These are phyloP conservation scores for Rehmannia glutinosa DNA, from an alignment of 257 asterid species.

Conservation along the genomic window DNA sequence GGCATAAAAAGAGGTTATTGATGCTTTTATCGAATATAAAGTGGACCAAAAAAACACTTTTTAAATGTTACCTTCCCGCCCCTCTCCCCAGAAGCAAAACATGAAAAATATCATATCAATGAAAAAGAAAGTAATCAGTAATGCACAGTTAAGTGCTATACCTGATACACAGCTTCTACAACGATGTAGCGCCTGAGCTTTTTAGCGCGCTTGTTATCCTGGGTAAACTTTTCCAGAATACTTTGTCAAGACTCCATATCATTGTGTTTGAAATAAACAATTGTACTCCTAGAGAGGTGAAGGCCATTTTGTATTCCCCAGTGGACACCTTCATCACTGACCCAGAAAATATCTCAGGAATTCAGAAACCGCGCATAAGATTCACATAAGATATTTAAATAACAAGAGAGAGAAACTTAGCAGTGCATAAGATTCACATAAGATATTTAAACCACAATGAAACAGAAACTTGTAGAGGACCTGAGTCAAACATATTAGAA, in stretches of 20 bases:
- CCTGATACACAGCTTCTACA: slow-evolving; percentile 89
- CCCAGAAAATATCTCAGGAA: background rate
- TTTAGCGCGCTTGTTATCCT: slow-evolving; percentile 60
- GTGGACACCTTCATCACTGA: slow-evolving; percentile 87
- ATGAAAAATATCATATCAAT: background rate
- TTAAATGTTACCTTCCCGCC: background rate
- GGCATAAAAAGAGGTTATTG: background rate
- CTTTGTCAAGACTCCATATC: too few species aligned
- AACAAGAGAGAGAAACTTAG: background rate
- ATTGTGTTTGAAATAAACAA: too few species aligned
- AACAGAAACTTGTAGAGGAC: too few species aligned
- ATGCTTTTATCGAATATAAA: background rate
- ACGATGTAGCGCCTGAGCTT: slow-evolving; percentile 79
- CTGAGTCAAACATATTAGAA: background rate
- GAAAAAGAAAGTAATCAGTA: background rate
- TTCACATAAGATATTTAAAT: background rate
- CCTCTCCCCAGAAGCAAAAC: background rate
- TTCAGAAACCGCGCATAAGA: background rate
- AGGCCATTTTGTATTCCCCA: too few species aligned
- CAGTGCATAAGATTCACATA: too few species aligned
- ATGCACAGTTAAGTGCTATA: slow-evolving; percentile 18
- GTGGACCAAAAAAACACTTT: background rate
- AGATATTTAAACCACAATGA: too few species aligned
- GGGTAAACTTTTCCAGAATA: slow-evolving; percentile 49
- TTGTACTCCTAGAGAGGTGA: too few species aligned